A percentile compares a stretch with the other conserved stretches of the same genome.
phyloP scores from a whole-genome alignment of 2,329 filamentous ascomycete genomes.

The Monosporascus ibericus region DNA sequence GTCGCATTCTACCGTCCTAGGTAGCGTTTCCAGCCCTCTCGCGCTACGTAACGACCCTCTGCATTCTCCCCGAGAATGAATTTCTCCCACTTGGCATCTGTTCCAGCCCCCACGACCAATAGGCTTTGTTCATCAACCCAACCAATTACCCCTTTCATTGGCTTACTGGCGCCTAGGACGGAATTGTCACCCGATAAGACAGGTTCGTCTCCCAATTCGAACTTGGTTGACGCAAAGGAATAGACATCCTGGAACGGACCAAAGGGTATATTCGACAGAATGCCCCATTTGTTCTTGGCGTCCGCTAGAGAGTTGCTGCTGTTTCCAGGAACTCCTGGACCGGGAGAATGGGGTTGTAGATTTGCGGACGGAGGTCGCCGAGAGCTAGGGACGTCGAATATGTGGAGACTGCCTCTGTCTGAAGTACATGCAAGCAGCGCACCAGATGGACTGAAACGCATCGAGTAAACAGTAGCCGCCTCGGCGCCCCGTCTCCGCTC shows the following conservation, averaged over 20 bases:
- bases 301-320: slow-evolving; percentile 33
- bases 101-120: slow-evolving; percentile 71
- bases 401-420: slow-evolving; percentile 91
- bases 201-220: slow-evolving; percentile 75
- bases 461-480: slow-evolving; percentile 76
- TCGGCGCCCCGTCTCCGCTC: slow-evolving; percentile 89
- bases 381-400: slow-evolving; percentile 75
- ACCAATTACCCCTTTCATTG: slow-evolving; percentile 77
- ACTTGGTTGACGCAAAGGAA: slow-evolving; percentile 73
- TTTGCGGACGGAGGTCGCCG: slow-evolving; percentile 23
- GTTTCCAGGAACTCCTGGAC: slow-evolving; percentile 12
- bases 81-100: slow-evolving; percentile 81
- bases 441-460: slow-evolving; percentile 80
- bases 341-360: slow-evolving; percentile 9
- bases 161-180: slow-evolving; percentile 46
- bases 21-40: slow-evolving; percentile 81
- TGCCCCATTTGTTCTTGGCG: slow-evolving; percentile 72
- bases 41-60: slow-evolving; percentile 58
- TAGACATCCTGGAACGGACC: slow-evolving; percentile 90
- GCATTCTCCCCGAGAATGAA: slow-evolving; percentile 66
- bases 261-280: slow-evolving; percentile 75
- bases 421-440: slow-evolving; percentile 83
- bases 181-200: slow-evolving; percentile 33
- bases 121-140: slow-evolving; percentile 74
- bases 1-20: slow-evolving; percentile 31